phyloP scores from a whole-genome alignment of 163 green algal genomes.

The Scenedesmus sp. region DNA sequence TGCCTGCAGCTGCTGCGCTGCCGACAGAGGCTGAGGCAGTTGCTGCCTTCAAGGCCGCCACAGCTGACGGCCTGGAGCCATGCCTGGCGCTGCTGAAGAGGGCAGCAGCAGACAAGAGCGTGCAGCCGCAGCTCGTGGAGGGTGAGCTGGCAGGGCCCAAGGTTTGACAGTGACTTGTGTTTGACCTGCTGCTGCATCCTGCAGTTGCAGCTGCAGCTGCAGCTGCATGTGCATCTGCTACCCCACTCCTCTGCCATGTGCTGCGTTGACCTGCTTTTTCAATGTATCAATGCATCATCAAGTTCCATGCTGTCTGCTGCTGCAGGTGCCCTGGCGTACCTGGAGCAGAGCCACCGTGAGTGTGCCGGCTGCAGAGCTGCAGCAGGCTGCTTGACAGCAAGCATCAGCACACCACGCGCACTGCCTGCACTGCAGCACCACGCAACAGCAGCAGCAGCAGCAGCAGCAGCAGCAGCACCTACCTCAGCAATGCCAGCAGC shows the following conservation, averaged over 20 bases:
- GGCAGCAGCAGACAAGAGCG: slow-evolving; percentile 41
- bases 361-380: neutral
- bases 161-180: neutral
- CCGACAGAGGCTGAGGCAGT: slow-evolving; percentile 35
- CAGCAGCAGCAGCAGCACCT: neutral
- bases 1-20: neutral
- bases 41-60: slow-evolving; percentile 13
- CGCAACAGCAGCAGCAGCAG: no score
- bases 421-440: neutral
- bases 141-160: neutral
- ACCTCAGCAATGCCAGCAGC: neutral
- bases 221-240: neutral
- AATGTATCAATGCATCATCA: no score
- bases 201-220: neutral
- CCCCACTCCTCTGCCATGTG: neutral
- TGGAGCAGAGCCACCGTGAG: slow-evolving; percentile 40
- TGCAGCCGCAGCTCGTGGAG: slow-evolving; percentile 47
- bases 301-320: neutral
- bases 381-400: neutral
- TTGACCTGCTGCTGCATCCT: neutral
- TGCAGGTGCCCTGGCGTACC: slow-evolving; percentile 31
- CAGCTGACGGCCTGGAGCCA: neutral
- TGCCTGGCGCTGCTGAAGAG: slow-evolving; percentile 43
- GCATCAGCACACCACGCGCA: neutral
- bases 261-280: neutral